These are phyloP conservation scores for Phytophthora rubi DNA, from an alignment of 352 stramenopile genomes.

Conservation along the genomic window DNA sequence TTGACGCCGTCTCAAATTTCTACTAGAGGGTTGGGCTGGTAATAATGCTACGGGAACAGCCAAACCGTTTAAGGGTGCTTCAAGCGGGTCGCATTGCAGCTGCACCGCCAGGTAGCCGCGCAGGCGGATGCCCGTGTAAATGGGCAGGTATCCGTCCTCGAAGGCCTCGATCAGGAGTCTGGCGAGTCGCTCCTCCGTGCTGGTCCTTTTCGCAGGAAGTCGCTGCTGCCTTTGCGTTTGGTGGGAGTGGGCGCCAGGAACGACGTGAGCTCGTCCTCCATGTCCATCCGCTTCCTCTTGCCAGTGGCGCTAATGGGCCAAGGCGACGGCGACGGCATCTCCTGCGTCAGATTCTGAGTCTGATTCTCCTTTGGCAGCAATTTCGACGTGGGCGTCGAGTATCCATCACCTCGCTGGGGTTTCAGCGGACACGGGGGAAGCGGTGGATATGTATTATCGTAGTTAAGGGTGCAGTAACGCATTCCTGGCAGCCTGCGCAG, in stretches of 20 bases:
- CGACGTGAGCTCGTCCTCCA: conserved; percentile 16
- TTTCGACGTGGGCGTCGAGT: background rate
- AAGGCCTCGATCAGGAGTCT: conserved; percentile 72
- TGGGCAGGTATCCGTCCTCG: conserved; percentile 72
- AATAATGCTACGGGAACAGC: too few relatives aligned
- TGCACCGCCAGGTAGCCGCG: conserved; percentile 80
- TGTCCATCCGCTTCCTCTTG: conserved; percentile 48
- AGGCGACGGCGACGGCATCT: background rate
- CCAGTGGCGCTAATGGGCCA: conserved; percentile 8
- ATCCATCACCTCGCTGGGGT: background rate
- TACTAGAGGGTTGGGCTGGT: too few relatives aligned
- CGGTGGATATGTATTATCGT: background rate
- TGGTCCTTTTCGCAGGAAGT: conserved; percentile 77
- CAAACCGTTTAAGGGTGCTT: too few relatives aligned
- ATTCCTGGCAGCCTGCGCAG: too few relatives aligned
- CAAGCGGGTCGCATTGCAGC: conserved; percentile 81
- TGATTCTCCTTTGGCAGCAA: too few relatives aligned
- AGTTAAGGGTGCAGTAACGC: too few relatives aligned
- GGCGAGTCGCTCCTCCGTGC: conserved; percentile 67
- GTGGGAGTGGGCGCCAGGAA: conserved; percentile 11
- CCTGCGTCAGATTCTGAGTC: too few relatives aligned
- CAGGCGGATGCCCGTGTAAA: conserved; percentile 77
- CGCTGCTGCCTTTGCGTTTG: conserved; percentile 62
- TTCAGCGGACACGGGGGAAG: background rate
- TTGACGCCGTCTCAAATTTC: too few relatives aligned